Conservation (phyloP, 148 eudicot species). For the Cornus florida region DNA sequence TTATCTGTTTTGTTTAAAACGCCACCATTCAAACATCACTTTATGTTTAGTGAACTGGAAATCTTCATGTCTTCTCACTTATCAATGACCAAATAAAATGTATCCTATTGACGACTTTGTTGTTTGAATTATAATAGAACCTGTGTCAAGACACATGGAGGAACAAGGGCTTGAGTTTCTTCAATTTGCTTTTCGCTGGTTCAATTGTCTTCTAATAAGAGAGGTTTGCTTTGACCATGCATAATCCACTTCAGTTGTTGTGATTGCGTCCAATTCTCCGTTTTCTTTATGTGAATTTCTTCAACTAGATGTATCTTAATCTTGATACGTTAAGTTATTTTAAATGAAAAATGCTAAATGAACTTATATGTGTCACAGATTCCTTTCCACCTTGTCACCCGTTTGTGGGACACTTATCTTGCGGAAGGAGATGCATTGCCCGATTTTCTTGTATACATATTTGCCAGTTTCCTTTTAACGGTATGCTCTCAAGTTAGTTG, state of each 20-base stretch:
- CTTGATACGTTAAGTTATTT: not conserved
- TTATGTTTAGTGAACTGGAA: not conserved
- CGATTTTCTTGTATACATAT: slow-evolving; percentile 94
- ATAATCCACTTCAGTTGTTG: not conserved
- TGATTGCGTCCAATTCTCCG: not conserved
- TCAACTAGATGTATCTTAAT: not conserved
- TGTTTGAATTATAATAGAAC: slow-evolving; percentile 45
- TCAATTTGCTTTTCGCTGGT: slow-evolving; percentile 99
- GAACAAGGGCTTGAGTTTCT: slow-evolving; percentile 96
- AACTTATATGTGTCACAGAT: slow-evolving; percentile 43
- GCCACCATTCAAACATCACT: not conserved
- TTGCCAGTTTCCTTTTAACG: slow-evolving; percentile 90
- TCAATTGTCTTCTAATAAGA: slow-evolving; percentile 96
- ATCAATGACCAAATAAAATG: not conserved
- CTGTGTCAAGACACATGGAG: slow-evolving; percentile 89
- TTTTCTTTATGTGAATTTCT: not conserved
- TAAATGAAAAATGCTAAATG: not conserved
- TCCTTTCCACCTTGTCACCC: slow-evolving; percentile 89
- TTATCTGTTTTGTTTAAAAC: not conserved
- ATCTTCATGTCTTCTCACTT: not conserved
- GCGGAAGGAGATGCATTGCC: slow-evolving; percentile 99
- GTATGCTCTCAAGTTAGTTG: slow-evolving; percentile 30
- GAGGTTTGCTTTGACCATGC: slow-evolving; percentile 56
- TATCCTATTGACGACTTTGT: not conserved
- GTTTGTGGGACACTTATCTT: slow-evolving; percentile 99